Percentiles rank a stretch among this genome's conserved stretches.
Evolutionary conservation across 23 red algal species (phyloP).

Genomic region (Porphyridium purpureum): DNA sequence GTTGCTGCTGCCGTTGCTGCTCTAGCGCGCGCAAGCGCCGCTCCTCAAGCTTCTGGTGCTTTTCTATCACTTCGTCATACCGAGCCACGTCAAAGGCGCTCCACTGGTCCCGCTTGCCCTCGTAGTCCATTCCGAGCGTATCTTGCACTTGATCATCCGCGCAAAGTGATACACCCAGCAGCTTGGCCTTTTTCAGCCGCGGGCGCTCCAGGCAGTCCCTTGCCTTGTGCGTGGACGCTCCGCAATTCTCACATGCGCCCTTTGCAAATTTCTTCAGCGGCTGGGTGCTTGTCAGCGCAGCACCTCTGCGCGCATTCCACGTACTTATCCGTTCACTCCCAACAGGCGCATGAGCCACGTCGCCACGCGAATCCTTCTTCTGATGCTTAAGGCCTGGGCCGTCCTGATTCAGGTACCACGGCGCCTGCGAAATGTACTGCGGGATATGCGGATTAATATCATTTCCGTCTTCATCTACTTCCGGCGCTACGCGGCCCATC

Average conservation of each 20-base stretch:
- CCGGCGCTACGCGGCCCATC: slow-evolving; percentile 55
- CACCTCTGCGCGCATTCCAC: too few species aligned
- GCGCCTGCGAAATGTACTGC: slow-evolving; percentile 76
- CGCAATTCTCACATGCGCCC: slow-evolving; percentile 83
- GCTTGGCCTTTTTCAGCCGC: slow-evolving; percentile 32
- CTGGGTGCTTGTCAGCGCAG: too few species aligned
- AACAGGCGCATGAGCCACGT: too few species aligned
- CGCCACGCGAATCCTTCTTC: slow-evolving; percentile 32
- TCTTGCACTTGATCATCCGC: slow-evolving; percentile 49
- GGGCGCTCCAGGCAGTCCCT: slow-evolving; percentile 75
- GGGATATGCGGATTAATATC: slow-evolving; percentile 95
- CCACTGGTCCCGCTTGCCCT: slow-evolving; percentile 80
- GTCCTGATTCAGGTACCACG: slow-evolving; percentile 55
- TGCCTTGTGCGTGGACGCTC: slow-evolving; percentile 40
- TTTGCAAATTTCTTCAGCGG: slow-evolving; percentile 16
- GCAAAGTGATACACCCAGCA: slow-evolving; percentile 13
- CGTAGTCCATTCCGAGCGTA: slow-evolving; percentile 41
- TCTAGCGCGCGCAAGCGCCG: too few species aligned
- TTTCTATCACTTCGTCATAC: slow-evolving; percentile 21
- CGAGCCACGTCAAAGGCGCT: slow-evolving; percentile 56
- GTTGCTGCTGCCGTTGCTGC: too few species aligned
- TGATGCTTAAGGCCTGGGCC: slow-evolving; percentile 75
- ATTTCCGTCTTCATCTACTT: slow-evolving; percentile 64
- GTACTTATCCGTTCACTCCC: too few species aligned
- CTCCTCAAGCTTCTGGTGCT: slow-evolving; percentile 8